These are phyloP conservation scores for Entomortierella chlamydospora DNA, from an alignment of 192 early-diverging fungal genomes.

Conservation along the genomic window DNA sequence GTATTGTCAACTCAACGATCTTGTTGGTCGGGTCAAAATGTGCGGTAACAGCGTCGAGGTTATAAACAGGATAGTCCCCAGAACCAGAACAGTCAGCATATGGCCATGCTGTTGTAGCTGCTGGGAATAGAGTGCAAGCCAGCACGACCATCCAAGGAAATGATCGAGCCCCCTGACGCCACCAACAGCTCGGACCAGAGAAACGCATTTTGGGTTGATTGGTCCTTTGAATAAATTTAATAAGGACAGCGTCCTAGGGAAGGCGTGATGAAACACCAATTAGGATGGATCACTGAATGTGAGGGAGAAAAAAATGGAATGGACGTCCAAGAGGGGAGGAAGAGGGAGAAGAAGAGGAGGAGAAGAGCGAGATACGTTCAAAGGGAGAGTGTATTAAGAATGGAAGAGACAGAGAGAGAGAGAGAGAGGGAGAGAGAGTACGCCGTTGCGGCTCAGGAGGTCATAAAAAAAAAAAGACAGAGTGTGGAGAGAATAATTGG, in stretches of 20 bases:
- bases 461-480: no score
- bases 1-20: conserved; percentile 2
- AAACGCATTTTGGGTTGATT: conserved; percentile 4
- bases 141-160: background rate
- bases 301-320: background rate
- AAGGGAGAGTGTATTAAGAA: no score
- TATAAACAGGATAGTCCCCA: conserved; percentile 11
- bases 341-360: background rate
- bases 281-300: background rate
- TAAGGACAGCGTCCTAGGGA: background rate
- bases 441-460: background rate
- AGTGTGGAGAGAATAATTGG: no score
- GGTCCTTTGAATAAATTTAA: background rate
- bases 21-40: conserved; percentile 21
- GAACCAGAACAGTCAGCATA: conserved; percentile 48
- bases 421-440: background rate
- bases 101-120: conserved; percentile 32
- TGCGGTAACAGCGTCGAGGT: conserved; percentile 18
- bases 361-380: conserved; percentile 3
- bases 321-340: background rate
- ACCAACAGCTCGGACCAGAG: conserved; percentile 18
- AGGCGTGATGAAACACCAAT: background rate
- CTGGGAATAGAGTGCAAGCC: background rate
- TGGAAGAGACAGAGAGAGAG: background rate
- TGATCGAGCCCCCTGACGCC: conserved; percentile 9